Percentiles rank a stretch among this genome's conserved stretches.
These are phyloP conservation scores for Nothophytophthora sp. DNA, from an alignment of 352 stramenopile genomes.

Conservation along the genomic window DNA sequence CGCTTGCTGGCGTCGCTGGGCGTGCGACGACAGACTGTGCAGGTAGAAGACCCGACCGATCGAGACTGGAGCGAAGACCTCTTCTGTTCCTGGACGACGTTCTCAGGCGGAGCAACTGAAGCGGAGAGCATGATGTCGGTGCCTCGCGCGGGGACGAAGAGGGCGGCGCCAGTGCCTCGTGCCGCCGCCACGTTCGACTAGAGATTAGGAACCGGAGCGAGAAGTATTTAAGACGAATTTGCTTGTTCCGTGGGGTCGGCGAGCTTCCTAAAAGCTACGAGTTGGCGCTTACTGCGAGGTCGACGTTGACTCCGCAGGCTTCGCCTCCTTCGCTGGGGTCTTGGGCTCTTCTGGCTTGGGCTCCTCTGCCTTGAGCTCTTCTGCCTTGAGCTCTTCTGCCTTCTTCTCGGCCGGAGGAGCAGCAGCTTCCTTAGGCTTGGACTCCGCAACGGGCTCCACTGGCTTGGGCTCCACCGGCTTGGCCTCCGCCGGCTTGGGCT, in stretches of 20 bases:
- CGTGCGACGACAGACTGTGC: constrained; percentile 64
- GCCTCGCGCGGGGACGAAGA: constrained; percentile 53
- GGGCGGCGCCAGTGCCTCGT: constrained; percentile 28
- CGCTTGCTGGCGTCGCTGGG: constrained; percentile 49
- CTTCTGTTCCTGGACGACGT: constrained; percentile 59
- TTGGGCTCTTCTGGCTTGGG: constrained; percentile 5
- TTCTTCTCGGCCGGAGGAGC: constrained; percentile 9
- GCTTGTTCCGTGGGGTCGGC: constrained; percentile 9
- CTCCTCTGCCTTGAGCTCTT: no score
- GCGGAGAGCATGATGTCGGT: constrained; percentile 76
- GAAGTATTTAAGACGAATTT: constrained; percentile 27
- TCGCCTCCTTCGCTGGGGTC: constrained; percentile 3
- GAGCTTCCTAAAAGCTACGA: constrained; percentile 7
- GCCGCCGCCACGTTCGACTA: constrained; percentile 30
- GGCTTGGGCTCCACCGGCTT: constrained; percentile 24
- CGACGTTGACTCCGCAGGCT: constrained; percentile 8
- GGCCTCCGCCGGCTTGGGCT: constrained; percentile 50
- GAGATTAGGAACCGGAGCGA: constrained; percentile 10
- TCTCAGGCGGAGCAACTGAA: constrained; percentile 29
- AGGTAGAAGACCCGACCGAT: constrained; percentile 60
- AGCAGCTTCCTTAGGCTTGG: constrained; percentile 12
- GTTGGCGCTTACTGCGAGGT: constrained; percentile 12
- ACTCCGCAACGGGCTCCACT: background rate
- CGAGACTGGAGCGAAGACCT: constrained; percentile 64
- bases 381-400: no score